Evolutionary conservation across 306 rosid species (phyloP).

Genomic region (Lablab purpureus): DNA sequence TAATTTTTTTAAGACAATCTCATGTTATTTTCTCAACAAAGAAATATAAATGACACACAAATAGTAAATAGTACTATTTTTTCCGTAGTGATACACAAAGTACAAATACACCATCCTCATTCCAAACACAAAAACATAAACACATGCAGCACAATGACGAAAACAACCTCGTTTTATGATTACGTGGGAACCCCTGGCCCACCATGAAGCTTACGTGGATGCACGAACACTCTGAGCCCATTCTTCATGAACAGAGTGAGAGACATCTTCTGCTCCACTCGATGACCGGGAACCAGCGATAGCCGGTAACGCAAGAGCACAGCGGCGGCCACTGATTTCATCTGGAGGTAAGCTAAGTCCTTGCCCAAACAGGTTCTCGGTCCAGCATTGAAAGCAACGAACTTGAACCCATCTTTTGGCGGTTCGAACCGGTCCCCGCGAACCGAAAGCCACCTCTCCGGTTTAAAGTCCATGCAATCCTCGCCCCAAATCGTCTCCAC

Average conservation of each 20-base stretch:
- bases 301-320: constrained; percentile 81
- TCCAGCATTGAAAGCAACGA: constrained; percentile 92
- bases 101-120: background rate
- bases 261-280: constrained; percentile 92
- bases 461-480: constrained; percentile 86
- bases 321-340: constrained; percentile 94
- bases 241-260: constrained; percentile 89
- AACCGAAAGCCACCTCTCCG: constrained; percentile 83
- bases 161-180: constrained; percentile 29
- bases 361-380: constrained; percentile 95
- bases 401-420: constrained; percentile 75
- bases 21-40: background rate
- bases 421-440: constrained; percentile 76
- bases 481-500: constrained; percentile 87
- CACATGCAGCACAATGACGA: constrained; percentile 32
- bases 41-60: background rate
- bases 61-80: background rate
- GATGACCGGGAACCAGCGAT: constrained; percentile 77
- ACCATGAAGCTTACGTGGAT: constrained; percentile 63
- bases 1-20: background rate
- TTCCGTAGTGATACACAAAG: background rate
- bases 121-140: background rate
- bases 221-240: constrained; percentile 75
- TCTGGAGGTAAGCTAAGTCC: constrained; percentile 93
- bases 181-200: constrained; percentile 40